Conservation (phyloP, 1,284 basidiomycete species). For the Trichosporon ovoides region DNA sequence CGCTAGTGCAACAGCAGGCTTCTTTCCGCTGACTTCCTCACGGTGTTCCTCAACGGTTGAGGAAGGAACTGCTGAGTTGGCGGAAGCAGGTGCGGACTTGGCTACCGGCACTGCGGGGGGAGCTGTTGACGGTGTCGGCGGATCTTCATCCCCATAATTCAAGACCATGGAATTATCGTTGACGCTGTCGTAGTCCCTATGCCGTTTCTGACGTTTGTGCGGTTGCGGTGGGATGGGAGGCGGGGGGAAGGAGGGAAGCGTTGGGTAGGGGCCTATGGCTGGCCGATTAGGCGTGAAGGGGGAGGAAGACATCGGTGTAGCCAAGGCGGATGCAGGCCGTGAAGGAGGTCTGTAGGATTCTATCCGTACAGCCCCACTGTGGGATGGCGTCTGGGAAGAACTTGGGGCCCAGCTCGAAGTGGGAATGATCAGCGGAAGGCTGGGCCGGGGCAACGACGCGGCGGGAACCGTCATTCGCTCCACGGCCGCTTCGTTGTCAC, state of each 20-base stretch:
- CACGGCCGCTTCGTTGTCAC: slow-evolving; percentile 23
- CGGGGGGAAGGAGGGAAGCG: not conserved
- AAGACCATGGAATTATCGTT: slow-evolving; percentile 6
- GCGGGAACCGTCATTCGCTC: slow-evolving; percentile 22
- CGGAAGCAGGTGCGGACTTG: not conserved
- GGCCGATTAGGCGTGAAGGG: not conserved
- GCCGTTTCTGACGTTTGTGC: slow-evolving; percentile 4
- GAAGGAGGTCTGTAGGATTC: not conserved
- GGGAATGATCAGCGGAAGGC: slow-evolving; percentile 6
- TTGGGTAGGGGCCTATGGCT: not conserved
- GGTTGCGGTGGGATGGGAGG: not conserved
- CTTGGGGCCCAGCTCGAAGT: slow-evolving; percentile 13
- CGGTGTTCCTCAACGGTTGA: not conserved
- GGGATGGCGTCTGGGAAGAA: not conserved
- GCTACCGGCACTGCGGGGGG: too few relatives aligned
- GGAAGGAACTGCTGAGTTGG: not conserved
- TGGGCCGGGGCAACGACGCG: not conserved
- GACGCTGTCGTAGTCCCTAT: slow-evolving; percentile 11
- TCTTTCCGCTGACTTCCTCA: not conserved
- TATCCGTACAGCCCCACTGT: not conserved
- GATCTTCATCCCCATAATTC: slow-evolving; percentile 25
- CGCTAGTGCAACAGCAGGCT: too few relatives aligned
- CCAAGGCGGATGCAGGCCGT: not conserved
- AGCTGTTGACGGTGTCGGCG: too few relatives aligned
- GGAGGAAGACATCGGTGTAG: not conserved